Evolutionary conservation across 345 rosid species (phyloP).

Genomic region (Angophora floribunda): DNA sequence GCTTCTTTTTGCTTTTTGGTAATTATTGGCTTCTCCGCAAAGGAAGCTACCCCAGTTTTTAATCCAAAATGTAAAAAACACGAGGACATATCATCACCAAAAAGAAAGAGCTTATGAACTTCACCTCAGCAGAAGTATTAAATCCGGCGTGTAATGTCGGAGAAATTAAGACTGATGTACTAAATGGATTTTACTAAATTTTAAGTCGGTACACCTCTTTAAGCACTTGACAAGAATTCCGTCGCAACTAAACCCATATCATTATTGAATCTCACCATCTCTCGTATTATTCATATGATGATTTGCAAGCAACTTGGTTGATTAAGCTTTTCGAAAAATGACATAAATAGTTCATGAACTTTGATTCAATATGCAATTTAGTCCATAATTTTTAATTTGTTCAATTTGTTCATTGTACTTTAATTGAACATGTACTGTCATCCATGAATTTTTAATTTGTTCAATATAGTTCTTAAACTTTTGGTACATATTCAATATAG

Average conservation of each 20-base stretch:
- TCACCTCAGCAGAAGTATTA: background rate
- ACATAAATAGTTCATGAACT: too few relatives aligned
- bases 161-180: background rate
- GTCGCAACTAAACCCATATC: background rate
- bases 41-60: background rate
- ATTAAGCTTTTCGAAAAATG: too few relatives aligned
- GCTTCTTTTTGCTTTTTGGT: background rate
- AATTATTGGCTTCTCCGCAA: background rate
- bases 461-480: too few relatives aligned
- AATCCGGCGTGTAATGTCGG: background rate
- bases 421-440: too few relatives aligned
- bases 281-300: background rate
- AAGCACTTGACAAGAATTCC: background rate
- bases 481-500: too few relatives aligned
- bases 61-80: background rate
- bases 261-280: background rate
- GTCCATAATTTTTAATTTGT: too few relatives aligned
- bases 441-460: too few relatives aligned
- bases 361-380: too few relatives aligned
- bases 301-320: background rate
- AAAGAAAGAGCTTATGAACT: background rate
- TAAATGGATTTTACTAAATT: background rate
- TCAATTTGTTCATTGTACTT: too few relatives aligned
- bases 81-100: background rate
- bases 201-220: background rate